phyloP scores from a whole-genome alignment of 2,329 filamentous ascomycete species.

The Calonectria hawksworthii region DNA sequence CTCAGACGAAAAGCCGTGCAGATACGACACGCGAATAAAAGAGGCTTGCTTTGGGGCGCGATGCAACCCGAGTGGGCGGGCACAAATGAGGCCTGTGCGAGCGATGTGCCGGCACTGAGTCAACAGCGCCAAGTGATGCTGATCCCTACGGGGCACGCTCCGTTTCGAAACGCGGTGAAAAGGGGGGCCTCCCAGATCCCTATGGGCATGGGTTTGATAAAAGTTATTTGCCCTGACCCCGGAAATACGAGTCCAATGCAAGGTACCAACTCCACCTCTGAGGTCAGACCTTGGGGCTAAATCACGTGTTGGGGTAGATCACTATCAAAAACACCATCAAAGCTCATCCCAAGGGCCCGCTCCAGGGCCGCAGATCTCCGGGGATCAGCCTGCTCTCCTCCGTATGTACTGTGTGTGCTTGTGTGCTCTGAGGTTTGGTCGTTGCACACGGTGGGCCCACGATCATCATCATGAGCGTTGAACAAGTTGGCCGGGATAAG shows the following conservation, averaged over 20 bases:
- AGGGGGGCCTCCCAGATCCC: not conserved
- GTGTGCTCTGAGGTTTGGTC: not conserved
- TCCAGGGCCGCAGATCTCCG: slow-evolving; percentile 4
- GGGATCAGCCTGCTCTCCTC: not conserved
- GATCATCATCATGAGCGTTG: not conserved
- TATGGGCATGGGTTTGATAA: slow-evolving; percentile 9
- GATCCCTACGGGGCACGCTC: not conserved
- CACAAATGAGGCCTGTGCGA: not conserved
- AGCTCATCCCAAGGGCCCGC: not conserved
- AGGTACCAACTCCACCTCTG: not conserved
- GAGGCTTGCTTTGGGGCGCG: too few species aligned
- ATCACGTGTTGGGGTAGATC: not conserved
- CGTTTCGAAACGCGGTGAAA: slow-evolving; percentile 11
- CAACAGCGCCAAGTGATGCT: not conserved
- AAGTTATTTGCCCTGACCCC: not conserved
- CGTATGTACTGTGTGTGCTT: too few species aligned
- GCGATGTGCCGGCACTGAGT: not conserved
- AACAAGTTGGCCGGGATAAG: not conserved
- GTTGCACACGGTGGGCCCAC: not conserved
- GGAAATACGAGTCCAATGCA: slow-evolving; percentile 2
- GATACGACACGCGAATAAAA: not conserved
- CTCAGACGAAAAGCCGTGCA: not conserved
- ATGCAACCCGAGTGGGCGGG: not conserved
- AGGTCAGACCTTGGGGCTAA: not conserved
- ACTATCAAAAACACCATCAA: slow-evolving; percentile 13